Conservation (phyloP, 164 flowering plant species). For the Tinospora cordifolia region DNA sequence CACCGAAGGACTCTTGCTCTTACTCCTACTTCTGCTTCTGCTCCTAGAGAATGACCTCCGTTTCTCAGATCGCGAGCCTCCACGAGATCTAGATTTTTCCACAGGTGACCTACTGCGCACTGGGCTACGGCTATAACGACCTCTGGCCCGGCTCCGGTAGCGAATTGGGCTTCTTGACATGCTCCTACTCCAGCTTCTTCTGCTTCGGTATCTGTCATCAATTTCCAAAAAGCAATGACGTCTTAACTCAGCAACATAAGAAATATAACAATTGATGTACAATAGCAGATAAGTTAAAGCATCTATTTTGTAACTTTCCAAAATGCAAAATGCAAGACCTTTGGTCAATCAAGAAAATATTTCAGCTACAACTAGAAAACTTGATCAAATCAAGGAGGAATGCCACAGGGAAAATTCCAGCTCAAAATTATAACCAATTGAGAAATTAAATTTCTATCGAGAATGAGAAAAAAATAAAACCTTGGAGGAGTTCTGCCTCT, state of each 20-base stretch:
- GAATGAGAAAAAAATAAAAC: constrained; percentile 23
- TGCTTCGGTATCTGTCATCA: constrained; percentile 58
- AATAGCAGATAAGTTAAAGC: no score
- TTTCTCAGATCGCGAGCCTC: constrained; percentile 40
- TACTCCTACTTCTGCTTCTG: constrained; percentile 22
- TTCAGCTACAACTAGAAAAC: background rate
- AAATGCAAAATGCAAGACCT: background rate
- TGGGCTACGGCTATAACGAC: constrained; percentile 58
- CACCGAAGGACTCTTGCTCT: constrained; percentile 31
- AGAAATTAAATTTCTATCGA: background rate
- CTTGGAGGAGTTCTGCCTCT: constrained; percentile 85
- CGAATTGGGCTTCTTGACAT: constrained; percentile 69
- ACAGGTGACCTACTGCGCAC: constrained; percentile 58
- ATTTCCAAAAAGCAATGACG: background rate
- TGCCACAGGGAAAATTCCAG: no score
- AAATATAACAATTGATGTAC: no score
- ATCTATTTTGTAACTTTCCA: background rate
- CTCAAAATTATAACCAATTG: background rate
- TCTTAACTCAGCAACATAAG: background rate
- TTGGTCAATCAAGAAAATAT: no score
- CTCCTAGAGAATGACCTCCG: constrained; percentile 53
- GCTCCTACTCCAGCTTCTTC: constrained; percentile 81
- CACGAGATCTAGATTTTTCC: constrained; percentile 39
- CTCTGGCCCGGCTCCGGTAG: constrained; percentile 41
- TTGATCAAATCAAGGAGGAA: background rate